phyloP scores from a whole-genome alignment of 768 basidiomycete genomes.

The Boletus pseudo-olivaceus region DNA sequence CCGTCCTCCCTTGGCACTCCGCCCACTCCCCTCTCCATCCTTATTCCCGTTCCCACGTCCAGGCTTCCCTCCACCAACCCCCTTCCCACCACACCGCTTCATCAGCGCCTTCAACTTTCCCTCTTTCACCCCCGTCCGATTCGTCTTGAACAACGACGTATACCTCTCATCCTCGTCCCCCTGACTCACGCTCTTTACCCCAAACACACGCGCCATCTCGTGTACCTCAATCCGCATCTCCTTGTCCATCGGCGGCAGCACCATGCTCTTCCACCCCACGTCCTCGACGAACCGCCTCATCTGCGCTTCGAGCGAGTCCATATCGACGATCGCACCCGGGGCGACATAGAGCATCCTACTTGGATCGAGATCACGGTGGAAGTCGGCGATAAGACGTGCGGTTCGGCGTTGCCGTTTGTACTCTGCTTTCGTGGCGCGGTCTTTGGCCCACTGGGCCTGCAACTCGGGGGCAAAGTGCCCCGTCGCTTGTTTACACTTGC shows the following conservation, averaged over 20 bases:
- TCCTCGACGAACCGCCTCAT: constrained; percentile 69
- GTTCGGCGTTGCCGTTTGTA: constrained; percentile 59
- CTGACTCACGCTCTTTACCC: constrained; percentile 72
- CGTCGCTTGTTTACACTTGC: constrained; percentile 7
- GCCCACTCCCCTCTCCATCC: too few relatives aligned
- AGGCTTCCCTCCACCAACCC: constrained; percentile 20
- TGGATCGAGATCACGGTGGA: constrained; percentile 56
- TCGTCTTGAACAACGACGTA: constrained; percentile 72
- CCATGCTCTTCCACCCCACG: constrained; percentile 49
- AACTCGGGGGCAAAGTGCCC: constrained; percentile 51
- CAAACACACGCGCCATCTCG: constrained; percentile 75
- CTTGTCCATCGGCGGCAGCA: constrained; percentile 78
- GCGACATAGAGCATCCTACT: constrained; percentile 27
- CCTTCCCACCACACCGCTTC: constrained; percentile 28
- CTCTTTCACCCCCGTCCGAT: constrained; percentile 62
- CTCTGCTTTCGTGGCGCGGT: constrained; percentile 81
- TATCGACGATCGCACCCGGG: constrained; percentile 54
- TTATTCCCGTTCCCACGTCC: neutral
- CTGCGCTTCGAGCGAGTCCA: constrained; percentile 63
- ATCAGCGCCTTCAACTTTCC: constrained; percentile 49
- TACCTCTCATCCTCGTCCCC: constrained; percentile 69
- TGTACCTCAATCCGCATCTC: constrained; percentile 70
- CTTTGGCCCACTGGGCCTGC: constrained; percentile 69
- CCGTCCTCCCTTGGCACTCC: constrained; percentile 17
- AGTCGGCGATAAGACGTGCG: constrained; percentile 51